Evolutionary conservation across 768 basidiomycete genomes (phyloP).

Genomic region (Flagelloscypha sp.): DNA sequence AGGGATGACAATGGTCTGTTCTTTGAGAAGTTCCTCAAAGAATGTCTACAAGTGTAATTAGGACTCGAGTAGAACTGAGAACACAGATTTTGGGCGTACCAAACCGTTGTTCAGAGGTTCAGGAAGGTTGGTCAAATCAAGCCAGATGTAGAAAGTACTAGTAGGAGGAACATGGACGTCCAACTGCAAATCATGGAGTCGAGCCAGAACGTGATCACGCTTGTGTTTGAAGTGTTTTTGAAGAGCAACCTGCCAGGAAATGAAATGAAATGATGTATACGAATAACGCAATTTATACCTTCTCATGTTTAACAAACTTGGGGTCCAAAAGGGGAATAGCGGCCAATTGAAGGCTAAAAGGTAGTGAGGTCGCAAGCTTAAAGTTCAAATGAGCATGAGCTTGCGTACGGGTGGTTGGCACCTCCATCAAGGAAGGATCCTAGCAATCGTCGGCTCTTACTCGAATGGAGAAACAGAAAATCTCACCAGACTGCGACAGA

Average conservation of each 20-base stretch:
- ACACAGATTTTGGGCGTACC: conserved; percentile 36
- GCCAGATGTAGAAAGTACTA: conserved; percentile 93
- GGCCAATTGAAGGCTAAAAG: conserved; percentile 64
- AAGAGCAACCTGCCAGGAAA: conserved; percentile 49
- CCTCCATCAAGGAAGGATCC: conserved; percentile 93
- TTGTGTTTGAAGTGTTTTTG: conserved; percentile 89
- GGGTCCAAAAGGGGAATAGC: conserved; percentile 80
- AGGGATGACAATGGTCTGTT: conserved; percentile 84
- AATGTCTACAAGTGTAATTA: conserved; percentile 49
- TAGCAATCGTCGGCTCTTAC: conserved; percentile 6
- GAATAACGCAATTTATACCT: conserved; percentile 25
- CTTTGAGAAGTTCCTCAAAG: conserved; percentile 90
- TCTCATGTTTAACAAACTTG: conserved; percentile 58
- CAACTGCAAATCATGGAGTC: conserved; percentile 72
- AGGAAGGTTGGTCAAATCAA: conserved; percentile 74
- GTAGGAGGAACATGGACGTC: conserved; percentile 69
- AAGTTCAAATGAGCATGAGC: conserved; percentile 17
- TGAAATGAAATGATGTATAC: conserved; percentile 1
- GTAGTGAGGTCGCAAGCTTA: background rate
- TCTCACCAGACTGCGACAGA: conserved; percentile 75
- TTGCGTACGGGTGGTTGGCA: conserved; percentile 86
- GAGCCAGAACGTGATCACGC: conserved; percentile 79
- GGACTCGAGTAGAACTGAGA: background rate
- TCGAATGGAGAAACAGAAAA: background rate
- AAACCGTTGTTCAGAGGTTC: conserved; percentile 83